These are phyloP conservation scores for Myxozyma nipponensis DNA, from an alignment of 805 yeast genomes.

Conservation along the genomic window DNA sequence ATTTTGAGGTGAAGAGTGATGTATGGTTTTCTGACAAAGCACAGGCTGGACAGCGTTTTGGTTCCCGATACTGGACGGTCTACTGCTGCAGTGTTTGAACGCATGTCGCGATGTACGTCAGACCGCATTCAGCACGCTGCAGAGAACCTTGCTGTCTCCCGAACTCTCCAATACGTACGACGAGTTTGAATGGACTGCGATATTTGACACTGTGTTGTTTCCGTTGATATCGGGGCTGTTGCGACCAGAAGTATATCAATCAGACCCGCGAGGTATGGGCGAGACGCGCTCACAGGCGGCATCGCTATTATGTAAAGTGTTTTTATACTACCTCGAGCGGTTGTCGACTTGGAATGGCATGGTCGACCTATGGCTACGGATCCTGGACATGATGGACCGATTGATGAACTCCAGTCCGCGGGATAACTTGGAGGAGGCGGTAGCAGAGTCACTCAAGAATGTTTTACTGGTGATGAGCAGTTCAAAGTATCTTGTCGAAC, in stretches of 20 bases:
- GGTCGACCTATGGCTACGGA: slow-evolving; percentile 38
- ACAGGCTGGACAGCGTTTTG: slow-evolving; percentile 35
- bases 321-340: slow-evolving; percentile 46
- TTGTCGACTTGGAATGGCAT: slow-evolving; percentile 31
- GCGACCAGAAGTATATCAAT: slow-evolving; percentile 57
- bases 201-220: slow-evolving; percentile 70
- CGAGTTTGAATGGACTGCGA: slow-evolving; percentile 35
- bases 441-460: slow-evolving; percentile 42
- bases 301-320: slow-evolving; percentile 62
- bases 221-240: slow-evolving; percentile 66
- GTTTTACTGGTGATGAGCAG: slow-evolving; percentile 40
- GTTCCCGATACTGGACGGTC: slow-evolving; percentile 70
- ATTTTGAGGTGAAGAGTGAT: background rate
- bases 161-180: slow-evolving; percentile 25
- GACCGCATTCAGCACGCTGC: slow-evolving; percentile 60
- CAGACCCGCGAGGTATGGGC: slow-evolving; percentile 61
- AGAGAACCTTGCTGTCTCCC: slow-evolving; percentile 48
- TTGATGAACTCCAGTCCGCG: slow-evolving; percentile 40
- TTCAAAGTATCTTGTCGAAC: slow-evolving; percentile 29
- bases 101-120: slow-evolving; percentile 76
- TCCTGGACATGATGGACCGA: slow-evolving; percentile 41
- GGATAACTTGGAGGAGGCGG: slow-evolving; percentile 40
- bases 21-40: background rate
- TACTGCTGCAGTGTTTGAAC: slow-evolving; percentile 84
- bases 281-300: slow-evolving; percentile 66